Evolutionary conservation across 2,329 filamentous ascomycete genomes (phyloP), one percentile per base, ranked within the genome.

Genomic region (Alternaria viburni): DNA sequence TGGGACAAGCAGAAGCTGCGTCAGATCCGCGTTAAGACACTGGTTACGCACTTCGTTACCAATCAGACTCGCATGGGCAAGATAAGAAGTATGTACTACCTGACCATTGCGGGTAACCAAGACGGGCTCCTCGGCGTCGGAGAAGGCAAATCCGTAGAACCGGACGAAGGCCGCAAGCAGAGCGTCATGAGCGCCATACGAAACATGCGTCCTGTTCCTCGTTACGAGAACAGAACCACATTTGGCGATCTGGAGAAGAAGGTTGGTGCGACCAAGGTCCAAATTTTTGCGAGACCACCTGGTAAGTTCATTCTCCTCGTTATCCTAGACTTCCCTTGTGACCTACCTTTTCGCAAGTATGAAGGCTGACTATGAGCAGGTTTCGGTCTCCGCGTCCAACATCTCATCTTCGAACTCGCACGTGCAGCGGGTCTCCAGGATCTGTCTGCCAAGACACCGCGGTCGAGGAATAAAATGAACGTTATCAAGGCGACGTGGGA

Each of bases 1-100:
- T 84, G 87, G 75, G 78, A 76, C 17, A 76, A 80, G 60, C 66
- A 80, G 1, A 75, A 86, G 63, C 82, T 91, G 55, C 72, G 74
- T 23, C 73, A 70, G 3, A 80, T 97, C 62, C 84, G 87, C 61
- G 83, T 87, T 68, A 97, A 96, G 86, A 85, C 86, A 51, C 82
- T 99, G 50, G 91, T 97, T 50, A 76, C 77, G 5, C 92, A 95
- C 75, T 81, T 82, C 44, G 96, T 99, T 62, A 85, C 88, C 69
- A 98, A 99, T 82, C 95, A 98, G 86, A 98, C 96, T 21, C 92
- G 95, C 84, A 89, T 99, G 81, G 96, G 96, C 78, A 99, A 98
- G 86, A 90, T 99, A 63, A 86, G 87, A 70, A 92, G 90, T 79
- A 74, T 86, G 44, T 96, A 95, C 74, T 86, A 89, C 72, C 83